These are phyloP conservation scores for Spathaspora boniae DNA, from an alignment of 805 yeast species.

Conservation along the genomic window DNA sequence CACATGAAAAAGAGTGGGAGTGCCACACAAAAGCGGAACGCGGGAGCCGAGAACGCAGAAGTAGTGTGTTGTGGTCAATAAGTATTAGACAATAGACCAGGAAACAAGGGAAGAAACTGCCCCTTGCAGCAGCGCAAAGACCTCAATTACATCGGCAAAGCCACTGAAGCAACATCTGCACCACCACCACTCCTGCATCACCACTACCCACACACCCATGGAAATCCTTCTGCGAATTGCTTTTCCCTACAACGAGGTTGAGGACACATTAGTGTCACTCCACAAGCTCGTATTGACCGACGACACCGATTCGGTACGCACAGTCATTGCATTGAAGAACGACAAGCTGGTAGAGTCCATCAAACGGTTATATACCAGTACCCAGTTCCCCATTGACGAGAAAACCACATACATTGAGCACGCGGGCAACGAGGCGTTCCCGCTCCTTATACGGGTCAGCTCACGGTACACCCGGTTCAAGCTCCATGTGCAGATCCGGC, in stretches of 20 bases:
- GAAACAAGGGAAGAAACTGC: no score
- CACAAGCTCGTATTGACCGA: slow-evolving; percentile 19
- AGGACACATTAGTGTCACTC: slow-evolving; percentile 4
- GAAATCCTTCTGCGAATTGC: slow-evolving; percentile 3
- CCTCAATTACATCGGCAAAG: no score
- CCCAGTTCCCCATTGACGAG: slow-evolving; percentile 12
- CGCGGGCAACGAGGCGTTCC: slow-evolving; percentile 13
- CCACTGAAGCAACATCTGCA: no score
- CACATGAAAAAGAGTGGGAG: no score
- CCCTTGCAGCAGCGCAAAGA: no score
- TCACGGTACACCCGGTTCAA: slow-evolving; percentile 22
- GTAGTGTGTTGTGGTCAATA: no score
- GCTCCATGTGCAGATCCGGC: slow-evolving; percentile 24
- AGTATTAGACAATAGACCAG: no score
- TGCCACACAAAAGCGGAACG: no score
- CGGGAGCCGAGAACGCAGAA: no score
- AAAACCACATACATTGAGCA: slow-evolving; percentile 27
- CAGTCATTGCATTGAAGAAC: slow-evolving; percentile 18
- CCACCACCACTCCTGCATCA: no score
- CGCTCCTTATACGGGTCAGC: slow-evolving; percentile 30
- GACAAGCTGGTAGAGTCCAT: slow-evolving; percentile 19
- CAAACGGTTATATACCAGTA: slow-evolving; percentile 13
- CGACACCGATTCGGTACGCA: slow-evolving; percentile 21
- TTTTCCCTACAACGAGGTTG: slow-evolving; percentile 8
- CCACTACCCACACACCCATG: no score